These are phyloP conservation scores for Xylariomycetidae sp. DNA, from an alignment of 2,329 filamentous ascomycete species.

Conservation along the genomic window DNA sequence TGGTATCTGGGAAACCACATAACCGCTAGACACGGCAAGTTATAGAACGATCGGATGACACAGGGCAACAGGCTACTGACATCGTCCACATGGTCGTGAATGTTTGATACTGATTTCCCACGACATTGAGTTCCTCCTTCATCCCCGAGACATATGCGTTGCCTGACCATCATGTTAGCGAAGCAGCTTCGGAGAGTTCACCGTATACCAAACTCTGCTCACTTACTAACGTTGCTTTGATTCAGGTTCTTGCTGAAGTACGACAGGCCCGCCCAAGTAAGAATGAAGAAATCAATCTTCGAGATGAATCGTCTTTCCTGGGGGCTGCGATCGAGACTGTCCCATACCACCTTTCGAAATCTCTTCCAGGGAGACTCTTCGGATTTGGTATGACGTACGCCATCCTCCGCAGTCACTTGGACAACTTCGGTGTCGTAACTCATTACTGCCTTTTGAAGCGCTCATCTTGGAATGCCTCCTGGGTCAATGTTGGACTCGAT, in stretches of 20 bases:
- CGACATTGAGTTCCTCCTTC: slow-evolving; percentile 14
- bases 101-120: slow-evolving; percentile 13
- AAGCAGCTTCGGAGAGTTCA: neutral
- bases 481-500: too few relatives aligned
- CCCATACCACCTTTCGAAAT: too few relatives aligned
- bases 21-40: slow-evolving; percentile 6
- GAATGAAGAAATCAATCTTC: slow-evolving; percentile 10
- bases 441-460: too few relatives aligned
- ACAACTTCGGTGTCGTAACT: too few relatives aligned
- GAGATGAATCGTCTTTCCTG: slow-evolving; percentile 12
- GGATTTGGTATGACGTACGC: too few relatives aligned
- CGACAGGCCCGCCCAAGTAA: slow-evolving; percentile 21
- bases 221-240: slow-evolving; percentile 2
- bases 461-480: too few relatives aligned
- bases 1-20: slow-evolving; percentile 11
- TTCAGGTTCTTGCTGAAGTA: slow-evolving; percentile 15
- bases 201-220: neutral
- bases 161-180: neutral
- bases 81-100: slow-evolving; percentile 14
- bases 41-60: neutral
- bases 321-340: neutral
- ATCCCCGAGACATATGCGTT: slow-evolving; percentile 15
- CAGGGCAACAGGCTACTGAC: slow-evolving; percentile 3
- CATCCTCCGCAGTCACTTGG: too few relatives aligned
- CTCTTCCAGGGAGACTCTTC: too few relatives aligned